Base-by-base conservation (phyloP, 768 basidiomycete genomes). In the Boletus tylopilopsis region DNA sequence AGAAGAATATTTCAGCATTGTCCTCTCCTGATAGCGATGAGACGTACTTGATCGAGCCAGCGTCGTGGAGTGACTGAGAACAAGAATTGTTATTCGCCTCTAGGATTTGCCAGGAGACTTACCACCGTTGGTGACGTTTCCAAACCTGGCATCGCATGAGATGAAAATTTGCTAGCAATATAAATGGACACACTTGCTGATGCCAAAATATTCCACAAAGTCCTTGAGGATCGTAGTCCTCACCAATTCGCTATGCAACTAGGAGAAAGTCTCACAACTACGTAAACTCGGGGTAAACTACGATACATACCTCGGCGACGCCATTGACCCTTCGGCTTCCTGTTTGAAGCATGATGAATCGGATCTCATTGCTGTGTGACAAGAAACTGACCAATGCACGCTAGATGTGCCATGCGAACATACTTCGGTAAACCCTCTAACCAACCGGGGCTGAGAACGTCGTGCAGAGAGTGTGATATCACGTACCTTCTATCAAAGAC, bases 111-210 rank as follows among this genome's bases (percentile, higher is more conserved):
- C 12, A n/a, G 29, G 16, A 30, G 25, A 76, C 83, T 63, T 67
- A 87, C 87, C 79, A 50, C 94, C 95, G 64, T 97, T 99, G 34
- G 94, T 97, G 42, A 97, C 91, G 64, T 95, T 93, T 22, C 80
- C 78, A 61, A 89, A 92, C 64, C 84, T 84, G 41, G 29, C 22
- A 38, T 45, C 50, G 13, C 53, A 44, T 69, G 22, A 67, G 56
- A 47, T 19, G 30, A 41, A n/a, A 19, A 21, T 27, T 19, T 23
- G 13, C 16, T 39, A 30, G 22, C 22, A n/a, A 12, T 18, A 27
- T 2, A 16, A 19, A 32, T 29, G 23, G 10, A 54, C 60, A 12
- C 54, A 75, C 84, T 88, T 94, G 84, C 87, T 87, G 52, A 81
- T 64, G 3, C 95, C 95, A 61, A 84, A 88, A 68, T 88, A 90